Evolutionary conservation across 495 filamentous ascomycete genomes (phyloP), one percentile per base, ranked within the genome.

Genomic region (Talaromyces stipitatus): DNA sequence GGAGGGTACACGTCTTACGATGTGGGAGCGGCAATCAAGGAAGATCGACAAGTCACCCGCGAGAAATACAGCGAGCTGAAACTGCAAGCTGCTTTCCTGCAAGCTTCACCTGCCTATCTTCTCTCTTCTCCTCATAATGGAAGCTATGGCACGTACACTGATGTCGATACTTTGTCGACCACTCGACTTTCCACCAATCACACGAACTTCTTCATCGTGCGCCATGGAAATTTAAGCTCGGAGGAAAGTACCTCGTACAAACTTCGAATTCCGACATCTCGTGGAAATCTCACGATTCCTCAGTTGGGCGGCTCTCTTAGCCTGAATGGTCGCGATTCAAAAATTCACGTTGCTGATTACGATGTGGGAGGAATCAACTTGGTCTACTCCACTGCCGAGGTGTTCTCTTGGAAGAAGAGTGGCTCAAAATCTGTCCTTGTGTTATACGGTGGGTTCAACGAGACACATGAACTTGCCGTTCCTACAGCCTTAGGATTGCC

Each of bases 1-100:
- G 83, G 83, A 16, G 84, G 85, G 14, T 90, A 90, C 62, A 88
- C 88, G 0, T 85, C 80, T 2, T 90, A 90, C 61, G 84, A 90
- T 61, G 90, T 88, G 60, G 84, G 80, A 32, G 81, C 85, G 28
- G 73, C 75, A 3, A 87, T 92, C 32, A 75, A 74, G 3, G 89
- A 94, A 66, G 80, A 84, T 45, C 79, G 86, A 7, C 77, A 77
- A 8, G 66, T 91, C 22, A 70, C 70, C 8, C 76, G 88, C 22
- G 86, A 90, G 61, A 92, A 92, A 67, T 92, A 91, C 64, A 86
- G 83, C 51, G 87, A 91, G 62, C 69, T 88, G 46, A 94, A 91
- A 56, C 77, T 92, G 2, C 67, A 87, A 59, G 87, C 77, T 18
- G 85, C 86, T 61, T 92, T 92, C 70, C 64, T 84, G 41, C 83